Conservation (phyloP, 495 filamentous ascomycete genomes). For the Podospora conica region DNA sequence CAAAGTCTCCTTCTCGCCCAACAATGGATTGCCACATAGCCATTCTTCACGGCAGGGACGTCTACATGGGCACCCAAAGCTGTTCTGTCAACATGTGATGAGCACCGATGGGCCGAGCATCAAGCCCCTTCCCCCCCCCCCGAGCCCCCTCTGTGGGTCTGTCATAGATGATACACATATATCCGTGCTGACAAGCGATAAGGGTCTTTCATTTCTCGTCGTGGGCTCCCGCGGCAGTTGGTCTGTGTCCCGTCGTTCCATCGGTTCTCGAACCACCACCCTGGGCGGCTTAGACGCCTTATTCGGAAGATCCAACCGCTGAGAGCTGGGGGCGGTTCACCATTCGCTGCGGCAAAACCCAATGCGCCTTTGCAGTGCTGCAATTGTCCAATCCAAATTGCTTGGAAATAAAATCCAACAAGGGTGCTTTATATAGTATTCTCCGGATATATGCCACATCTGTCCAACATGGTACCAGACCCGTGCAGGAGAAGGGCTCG, state of each 20-base stretch:
- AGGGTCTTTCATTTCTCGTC: background rate
- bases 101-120: too few species aligned
- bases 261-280: background rate
- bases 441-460: background rate
- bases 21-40: background rate
- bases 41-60: background rate
- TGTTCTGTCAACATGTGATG: too few species aligned
- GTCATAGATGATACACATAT: background rate
- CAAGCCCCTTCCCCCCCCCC: background rate
- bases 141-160: background rate
- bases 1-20: background rate
- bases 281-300: background rate
- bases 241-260: background rate
- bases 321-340: background rate
- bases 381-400: background rate
- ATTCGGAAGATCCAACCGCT: background rate
- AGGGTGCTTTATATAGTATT: background rate
- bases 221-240: background rate
- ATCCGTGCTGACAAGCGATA: background rate
- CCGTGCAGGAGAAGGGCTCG: background rate
- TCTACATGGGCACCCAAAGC: background rate
- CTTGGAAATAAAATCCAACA: background rate
- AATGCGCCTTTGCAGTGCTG: background rate
- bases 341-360: background rate
- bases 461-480: background rate